phyloP scores from a whole-genome alignment of 2,329 filamentous ascomycete genomes.

The Aspergillaceae sp. region DNA sequence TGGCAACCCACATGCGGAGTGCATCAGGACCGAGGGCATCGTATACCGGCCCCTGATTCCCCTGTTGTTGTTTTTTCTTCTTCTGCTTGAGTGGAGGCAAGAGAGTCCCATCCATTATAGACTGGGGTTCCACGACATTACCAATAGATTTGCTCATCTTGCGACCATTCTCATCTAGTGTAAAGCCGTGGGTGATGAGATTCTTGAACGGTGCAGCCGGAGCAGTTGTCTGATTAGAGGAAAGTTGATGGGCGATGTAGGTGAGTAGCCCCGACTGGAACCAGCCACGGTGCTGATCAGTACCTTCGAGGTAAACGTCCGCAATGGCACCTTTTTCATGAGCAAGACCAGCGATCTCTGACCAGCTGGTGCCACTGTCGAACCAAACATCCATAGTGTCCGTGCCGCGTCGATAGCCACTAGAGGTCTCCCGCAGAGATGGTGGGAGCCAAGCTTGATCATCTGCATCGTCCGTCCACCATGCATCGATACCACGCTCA shows the following conservation, averaged over 20 bases:
- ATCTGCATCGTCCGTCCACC: constrained; percentile 77
- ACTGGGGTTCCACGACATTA: constrained; percentile 69
- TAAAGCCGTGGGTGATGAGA: constrained; percentile 93
- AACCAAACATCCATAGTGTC: constrained; percentile 99
- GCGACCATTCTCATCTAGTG: constrained; percentile 76
- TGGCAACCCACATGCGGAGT: constrained; percentile 81
- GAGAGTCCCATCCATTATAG: constrained; percentile 79
- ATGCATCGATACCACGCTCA: constrained; percentile 74
- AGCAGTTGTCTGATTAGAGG: constrained; percentile 22
- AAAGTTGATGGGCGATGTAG: constrained; percentile 54
- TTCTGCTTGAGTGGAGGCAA: constrained; percentile 60
- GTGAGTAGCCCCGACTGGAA: constrained; percentile 95
- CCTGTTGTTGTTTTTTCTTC: constrained; percentile 44
- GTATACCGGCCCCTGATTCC: constrained; percentile 36
- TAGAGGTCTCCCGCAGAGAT: constrained; percentile 44
- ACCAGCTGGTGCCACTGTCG: constrained; percentile 94
- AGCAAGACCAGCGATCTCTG: constrained; percentile 35
- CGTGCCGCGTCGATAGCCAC: constrained; percentile 61
- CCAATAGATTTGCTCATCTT: constrained; percentile 99
- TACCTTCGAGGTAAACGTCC: constrained; percentile 88
- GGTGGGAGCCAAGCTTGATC: constrained; percentile 70
- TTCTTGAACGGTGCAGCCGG: constrained; percentile 67
- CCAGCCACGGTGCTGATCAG: constrained; percentile 95
- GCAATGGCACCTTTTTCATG: constrained; percentile 39
- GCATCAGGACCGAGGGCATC: constrained; percentile 79